These are phyloP conservation scores for Aspergillus sclerotioniger DNA, from an alignment of 495 filamentous ascomycete genomes.

Conservation along the genomic window DNA sequence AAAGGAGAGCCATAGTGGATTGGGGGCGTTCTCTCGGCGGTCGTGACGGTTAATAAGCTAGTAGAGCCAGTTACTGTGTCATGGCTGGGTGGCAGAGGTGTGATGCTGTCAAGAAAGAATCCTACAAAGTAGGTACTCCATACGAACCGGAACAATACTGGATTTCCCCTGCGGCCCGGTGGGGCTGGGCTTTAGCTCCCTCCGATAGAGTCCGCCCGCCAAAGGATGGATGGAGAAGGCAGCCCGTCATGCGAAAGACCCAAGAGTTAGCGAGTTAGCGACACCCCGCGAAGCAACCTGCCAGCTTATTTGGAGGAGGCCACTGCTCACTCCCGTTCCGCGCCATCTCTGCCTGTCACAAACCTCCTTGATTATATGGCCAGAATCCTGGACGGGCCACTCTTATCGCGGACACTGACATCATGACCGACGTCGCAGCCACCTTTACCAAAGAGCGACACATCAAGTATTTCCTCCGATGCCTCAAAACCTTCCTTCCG, in stretches of 20 bases:
- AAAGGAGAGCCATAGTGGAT: conserved; percentile 71
- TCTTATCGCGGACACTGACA: conserved; percentile 2
- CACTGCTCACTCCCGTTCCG: neutral
- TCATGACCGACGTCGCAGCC: conserved; percentile 33
- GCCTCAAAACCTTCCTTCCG: conserved; percentile 78
- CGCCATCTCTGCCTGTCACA: neutral
- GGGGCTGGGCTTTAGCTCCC: neutral
- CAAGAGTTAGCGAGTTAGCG: neutral
- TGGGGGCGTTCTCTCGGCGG: neutral
- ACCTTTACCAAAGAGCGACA: conserved; percentile 69
- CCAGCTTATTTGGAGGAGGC: too few species aligned
- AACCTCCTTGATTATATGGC: neutral
- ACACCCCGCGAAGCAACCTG: neutral
- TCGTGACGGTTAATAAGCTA: neutral
- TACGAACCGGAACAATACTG: too few species aligned
- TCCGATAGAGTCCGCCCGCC: conserved; percentile 11
- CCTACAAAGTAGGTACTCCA: too few species aligned
- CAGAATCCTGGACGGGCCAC: neutral
- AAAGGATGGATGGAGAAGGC: neutral
- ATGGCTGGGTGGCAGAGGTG: too few species aligned
- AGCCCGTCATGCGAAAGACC: neutral
- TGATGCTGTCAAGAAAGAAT: too few species aligned
- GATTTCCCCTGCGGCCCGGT: neutral
- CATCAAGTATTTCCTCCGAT: conserved; percentile 89
- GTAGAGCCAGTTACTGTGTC: neutral